A percentile compares a stretch with the other conserved stretches of the same genome.
phyloP scores from a whole-genome alignment of 2,329 filamentous ascomycete genomes.

The Ophiocordyceps sinensis region DNA sequence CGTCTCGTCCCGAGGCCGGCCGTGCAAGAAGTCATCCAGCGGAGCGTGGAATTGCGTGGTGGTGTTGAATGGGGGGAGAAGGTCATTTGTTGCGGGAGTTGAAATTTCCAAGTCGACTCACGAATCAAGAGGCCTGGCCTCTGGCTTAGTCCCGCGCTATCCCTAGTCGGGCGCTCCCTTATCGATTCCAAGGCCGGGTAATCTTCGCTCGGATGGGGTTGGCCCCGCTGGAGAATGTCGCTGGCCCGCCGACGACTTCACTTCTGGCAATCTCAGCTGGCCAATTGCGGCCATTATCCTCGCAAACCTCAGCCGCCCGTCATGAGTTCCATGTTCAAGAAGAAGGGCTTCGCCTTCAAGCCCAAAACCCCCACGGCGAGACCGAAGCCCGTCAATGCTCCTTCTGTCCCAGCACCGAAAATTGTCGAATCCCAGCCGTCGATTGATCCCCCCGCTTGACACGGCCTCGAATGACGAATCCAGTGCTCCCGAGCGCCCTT shows the following conservation, averaged over 20 bases:
- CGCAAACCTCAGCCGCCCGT: conserved; percentile 12
- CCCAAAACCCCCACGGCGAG: conserved; percentile 50
- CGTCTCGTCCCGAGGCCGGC: conserved; percentile 17
- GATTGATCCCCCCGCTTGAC: background rate
- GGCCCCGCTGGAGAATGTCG: background rate
- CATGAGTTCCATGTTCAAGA: conserved; percentile 57
- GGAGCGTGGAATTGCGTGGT: conserved; percentile 15
- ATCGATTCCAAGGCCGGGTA: conserved; percentile 20
- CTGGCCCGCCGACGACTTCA: background rate
- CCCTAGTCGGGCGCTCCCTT: conserved; percentile 14
- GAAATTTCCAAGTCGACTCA: conserved; percentile 30
- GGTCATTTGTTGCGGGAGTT: conserved; percentile 22
- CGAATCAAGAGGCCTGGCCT: conserved; percentile 22
- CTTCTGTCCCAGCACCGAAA: conserved; percentile 6
- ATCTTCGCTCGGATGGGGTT: conserved; percentile 12
- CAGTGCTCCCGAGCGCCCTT: background rate
- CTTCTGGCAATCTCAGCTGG: background rate
- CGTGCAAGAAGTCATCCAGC: conserved; percentile 20
- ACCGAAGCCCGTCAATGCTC: conserved; percentile 27
- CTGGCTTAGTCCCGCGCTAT: conserved; percentile 20
- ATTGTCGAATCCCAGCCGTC: conserved; percentile 1
- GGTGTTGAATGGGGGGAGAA: conserved; percentile 14
- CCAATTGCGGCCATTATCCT: background rate
- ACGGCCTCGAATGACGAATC: background rate
- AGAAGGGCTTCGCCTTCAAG: conserved; percentile 50